A percentile compares a stretch with the other conserved stretches of the same genome.
Conservation (phyloP, 768 basidiomycete genomes). For the Thelephora aurantiotincta region DNA sequence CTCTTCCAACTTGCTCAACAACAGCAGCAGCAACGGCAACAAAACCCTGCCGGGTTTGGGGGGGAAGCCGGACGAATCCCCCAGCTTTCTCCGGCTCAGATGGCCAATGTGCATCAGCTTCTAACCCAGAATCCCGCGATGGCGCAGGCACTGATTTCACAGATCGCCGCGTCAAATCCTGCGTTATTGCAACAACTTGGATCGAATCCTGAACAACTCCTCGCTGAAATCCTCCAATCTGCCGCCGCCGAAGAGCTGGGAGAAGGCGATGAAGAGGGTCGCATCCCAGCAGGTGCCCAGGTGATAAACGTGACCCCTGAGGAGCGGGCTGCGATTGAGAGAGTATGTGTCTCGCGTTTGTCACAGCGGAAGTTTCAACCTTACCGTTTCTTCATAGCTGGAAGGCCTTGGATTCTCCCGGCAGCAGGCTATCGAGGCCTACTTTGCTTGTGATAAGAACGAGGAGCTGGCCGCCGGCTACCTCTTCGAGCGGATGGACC, state of each 20-base stretch:
- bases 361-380: neutral
- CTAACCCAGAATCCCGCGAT: slow-evolving; percentile 65
- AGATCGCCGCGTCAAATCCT: slow-evolving; percentile 65
- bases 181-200: slow-evolving; percentile 54
- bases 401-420: slow-evolving; percentile 80
- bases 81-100: slow-evolving; percentile 44
- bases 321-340: slow-evolving; percentile 77
- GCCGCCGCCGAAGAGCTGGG: slow-evolving; percentile 19
- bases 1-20: slow-evolving; percentile 53
- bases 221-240: slow-evolving; percentile 23
- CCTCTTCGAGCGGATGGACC: slow-evolving; percentile 83
- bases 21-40: slow-evolving; percentile 41
- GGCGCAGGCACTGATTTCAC: slow-evolving; percentile 72
- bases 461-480: slow-evolving; percentile 95
- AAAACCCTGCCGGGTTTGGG: slow-evolving; percentile 19
- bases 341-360: slow-evolving; percentile 39
- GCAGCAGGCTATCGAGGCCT: slow-evolving; percentile 76
- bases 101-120: slow-evolving; percentile 60
- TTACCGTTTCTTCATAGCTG: slow-evolving; percentile 33
- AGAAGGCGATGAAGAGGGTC: slow-evolving; percentile 29
- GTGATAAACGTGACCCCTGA: slow-evolving; percentile 73
- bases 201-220: slow-evolving; percentile 57
- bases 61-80: slow-evolving; percentile 22
- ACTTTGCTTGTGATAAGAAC: slow-evolving; percentile 90
- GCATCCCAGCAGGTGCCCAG: slow-evolving; percentile 33